Base-by-base conservation (phyloP, 768 basidiomycete species). In the Rhodotorula babjevae region DNA sequence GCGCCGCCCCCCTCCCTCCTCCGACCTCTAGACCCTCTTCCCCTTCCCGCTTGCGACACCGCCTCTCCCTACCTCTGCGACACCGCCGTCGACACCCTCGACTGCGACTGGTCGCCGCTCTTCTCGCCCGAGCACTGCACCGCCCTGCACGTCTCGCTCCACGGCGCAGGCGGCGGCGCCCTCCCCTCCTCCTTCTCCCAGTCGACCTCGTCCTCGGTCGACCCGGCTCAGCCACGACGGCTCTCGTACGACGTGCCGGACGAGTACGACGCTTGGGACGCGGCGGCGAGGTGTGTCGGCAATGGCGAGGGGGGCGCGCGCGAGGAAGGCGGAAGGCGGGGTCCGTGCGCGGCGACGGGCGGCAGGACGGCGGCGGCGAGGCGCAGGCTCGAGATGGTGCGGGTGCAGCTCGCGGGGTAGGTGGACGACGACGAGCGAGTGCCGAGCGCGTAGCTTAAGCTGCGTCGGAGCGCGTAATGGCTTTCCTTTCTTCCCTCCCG, bases 211-310 rank as follows among this genome's bases (percentile, higher is more conserved):
- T 25, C 11, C 33, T 40, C 57, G 16, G 7, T 5, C 29, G 2
- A 36, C 19, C 36, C 6, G 5, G 9, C 36, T 33, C 57, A 33
- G 36, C 36, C 33, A 11, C 14, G n/a, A 36, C 44, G 55, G 15
- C 19, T 67, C 36, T 19, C 44, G 29, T 69, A 69, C 68, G 68
- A 69, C 31, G 68, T 69, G 6, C 68, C 68, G 15, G 61, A 50
- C 42, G 68, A 63, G 31, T 55, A 10, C 2, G 61, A 56, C 23
- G 56, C 53, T 0, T 69, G 68, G 68, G n/a, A 23, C 21, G 47
- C 33, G 2, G 56, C 52, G 36, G 10, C 40, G 21, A 29, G 8
- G 19, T 14, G 27, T 29, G 15, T 56, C 29, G 29, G 27, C n/a
- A 29, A 31, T 2, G 49, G 21, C 23, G 23, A 23, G 25, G 50